phyloP scores from a whole-genome alignment of 257 asterid genomes.

The Ilex asprella region DNA sequence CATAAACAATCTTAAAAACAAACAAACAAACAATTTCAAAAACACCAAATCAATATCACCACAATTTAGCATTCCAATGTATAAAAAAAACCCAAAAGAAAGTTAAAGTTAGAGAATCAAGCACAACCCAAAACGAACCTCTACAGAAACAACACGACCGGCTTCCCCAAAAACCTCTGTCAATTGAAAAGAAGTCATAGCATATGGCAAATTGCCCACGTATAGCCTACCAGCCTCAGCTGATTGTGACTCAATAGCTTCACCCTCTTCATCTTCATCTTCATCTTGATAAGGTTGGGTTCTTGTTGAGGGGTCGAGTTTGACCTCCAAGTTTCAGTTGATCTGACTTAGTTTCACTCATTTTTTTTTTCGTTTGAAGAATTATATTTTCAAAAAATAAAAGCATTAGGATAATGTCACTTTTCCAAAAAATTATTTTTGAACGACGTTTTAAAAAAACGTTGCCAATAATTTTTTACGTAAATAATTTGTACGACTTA shows the following conservation, averaged over 20 bases:
- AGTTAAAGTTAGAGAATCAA: not conserved
- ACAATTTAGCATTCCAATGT: not conserved
- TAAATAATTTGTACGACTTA: constrained; percentile 82
- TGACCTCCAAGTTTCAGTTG: too few species aligned
- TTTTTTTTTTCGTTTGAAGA: constrained; percentile 28
- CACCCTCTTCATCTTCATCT: constrained; percentile 23
- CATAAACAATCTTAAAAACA: constrained; percentile 56
- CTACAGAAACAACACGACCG: constrained; percentile 67
- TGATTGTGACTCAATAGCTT: constrained; percentile 24
- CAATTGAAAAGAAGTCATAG: constrained; percentile 66
- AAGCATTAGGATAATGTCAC: not conserved
- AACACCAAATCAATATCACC: constrained; percentile 10
- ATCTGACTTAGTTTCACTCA: too few species aligned
- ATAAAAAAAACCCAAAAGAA: not conserved
- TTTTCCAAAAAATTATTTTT: too few species aligned
- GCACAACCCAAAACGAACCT: constrained; percentile 33
- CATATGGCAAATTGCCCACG: constrained; percentile 86
- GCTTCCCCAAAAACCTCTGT: constrained; percentile 79
- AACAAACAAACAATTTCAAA: constrained; percentile 6
- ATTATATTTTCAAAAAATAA: constrained; percentile 28
- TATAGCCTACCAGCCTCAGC: constrained; percentile 61
- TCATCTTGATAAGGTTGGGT: too few species aligned
- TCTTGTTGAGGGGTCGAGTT: too few species aligned
- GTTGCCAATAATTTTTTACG: too few species aligned
- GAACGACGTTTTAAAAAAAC: too few species aligned